Evolutionary conservation across 2,329 filamentous ascomycete species (phyloP).

Genomic region (Alternaria arbusti): DNA sequence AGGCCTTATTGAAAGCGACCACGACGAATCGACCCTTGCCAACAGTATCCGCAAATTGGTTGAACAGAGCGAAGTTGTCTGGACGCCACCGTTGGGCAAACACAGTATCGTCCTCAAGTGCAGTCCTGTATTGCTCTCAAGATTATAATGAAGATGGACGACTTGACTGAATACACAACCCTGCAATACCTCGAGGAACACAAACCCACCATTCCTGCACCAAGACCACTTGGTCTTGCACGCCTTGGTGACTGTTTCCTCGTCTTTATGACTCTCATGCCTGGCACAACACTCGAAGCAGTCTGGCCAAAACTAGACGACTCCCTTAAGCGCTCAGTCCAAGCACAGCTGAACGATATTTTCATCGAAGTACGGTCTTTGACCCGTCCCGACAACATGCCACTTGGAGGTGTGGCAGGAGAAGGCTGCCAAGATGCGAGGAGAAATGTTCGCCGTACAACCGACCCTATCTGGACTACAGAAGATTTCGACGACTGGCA

Average conservation of each 20-base stretch:
- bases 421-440: slow-evolving; percentile 1
- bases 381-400: background rate
- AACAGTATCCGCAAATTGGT: background rate
- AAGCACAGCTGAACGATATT: background rate
- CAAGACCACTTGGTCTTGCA: background rate
- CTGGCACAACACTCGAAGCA: background rate
- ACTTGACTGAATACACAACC: background rate
- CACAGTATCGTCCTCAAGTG: background rate
- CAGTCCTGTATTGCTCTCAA: background rate
- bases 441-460: background rate
- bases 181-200: background rate
- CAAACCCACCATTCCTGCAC: background rate
- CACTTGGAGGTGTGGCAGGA: background rate
- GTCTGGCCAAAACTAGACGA: background rate
- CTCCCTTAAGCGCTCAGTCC: background rate
- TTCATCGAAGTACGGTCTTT: background rate
- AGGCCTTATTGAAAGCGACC: background rate
- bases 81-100: background rate
- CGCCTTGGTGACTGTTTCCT: background rate
- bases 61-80: background rate
- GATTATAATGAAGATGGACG: background rate
- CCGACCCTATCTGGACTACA: background rate
- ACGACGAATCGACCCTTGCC: background rate
- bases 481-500: background rate
- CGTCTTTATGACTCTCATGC: background rate